These are phyloP conservation scores for Colletotrichum camelliae DNA, from an alignment of 2,329 filamentous ascomycete species.

Conservation along the genomic window DNA sequence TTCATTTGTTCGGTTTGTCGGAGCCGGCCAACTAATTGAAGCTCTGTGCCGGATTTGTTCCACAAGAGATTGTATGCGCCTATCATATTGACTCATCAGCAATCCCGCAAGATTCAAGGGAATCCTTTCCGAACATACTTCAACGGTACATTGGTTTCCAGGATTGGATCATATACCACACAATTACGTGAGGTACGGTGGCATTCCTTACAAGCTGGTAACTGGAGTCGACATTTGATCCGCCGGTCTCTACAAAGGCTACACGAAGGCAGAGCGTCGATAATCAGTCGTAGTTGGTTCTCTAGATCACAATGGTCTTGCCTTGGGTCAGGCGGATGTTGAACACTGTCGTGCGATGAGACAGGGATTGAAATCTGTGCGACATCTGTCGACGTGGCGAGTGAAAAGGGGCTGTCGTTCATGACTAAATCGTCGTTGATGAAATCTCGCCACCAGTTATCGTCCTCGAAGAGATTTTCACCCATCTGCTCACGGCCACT, in stretches of 20 bases:
- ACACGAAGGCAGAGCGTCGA: background rate
- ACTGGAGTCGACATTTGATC: background rate
- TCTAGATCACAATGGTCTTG: background rate
- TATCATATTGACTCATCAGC: background rate
- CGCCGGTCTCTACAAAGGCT: background rate
- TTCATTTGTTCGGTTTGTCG: background rate
- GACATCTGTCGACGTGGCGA: background rate
- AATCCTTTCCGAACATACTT: background rate
- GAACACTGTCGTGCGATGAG: background rate
- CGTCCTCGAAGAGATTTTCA: background rate
- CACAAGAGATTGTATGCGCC: background rate
- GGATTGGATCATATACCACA: background rate
- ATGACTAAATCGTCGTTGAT: background rate
- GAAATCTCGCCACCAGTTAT: background rate
- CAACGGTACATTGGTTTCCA: background rate
- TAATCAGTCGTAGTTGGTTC: background rate
- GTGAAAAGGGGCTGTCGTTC: background rate
- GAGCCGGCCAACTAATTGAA: background rate
- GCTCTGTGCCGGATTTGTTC: background rate
- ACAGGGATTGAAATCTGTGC: background rate
- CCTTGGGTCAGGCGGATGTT: background rate
- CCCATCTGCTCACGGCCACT: background rate
- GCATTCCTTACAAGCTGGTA: background rate
- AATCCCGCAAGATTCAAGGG: background rate
- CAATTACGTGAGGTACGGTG: background rate